Percentiles rank a stretch among this genome's conserved stretches.
These are phyloP conservation scores for Colletotrichum viniferum DNA, from an alignment of 2,329 filamentous ascomycete species.

Conservation along the genomic window DNA sequence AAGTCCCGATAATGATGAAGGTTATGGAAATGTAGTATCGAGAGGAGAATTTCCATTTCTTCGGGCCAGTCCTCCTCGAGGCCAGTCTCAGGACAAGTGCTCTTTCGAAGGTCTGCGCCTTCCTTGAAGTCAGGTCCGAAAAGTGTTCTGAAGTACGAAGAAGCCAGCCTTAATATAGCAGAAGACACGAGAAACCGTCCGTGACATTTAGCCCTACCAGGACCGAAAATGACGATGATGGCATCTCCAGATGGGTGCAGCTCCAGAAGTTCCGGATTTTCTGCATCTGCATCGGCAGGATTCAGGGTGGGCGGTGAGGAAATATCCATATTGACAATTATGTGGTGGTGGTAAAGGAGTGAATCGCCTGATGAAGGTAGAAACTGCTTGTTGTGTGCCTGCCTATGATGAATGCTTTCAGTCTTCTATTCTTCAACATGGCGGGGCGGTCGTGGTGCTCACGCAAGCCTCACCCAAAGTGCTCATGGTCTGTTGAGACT, in stretches of 20 bases:
- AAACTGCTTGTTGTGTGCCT: neutral
- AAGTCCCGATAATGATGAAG: neutral
- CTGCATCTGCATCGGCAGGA: neutral
- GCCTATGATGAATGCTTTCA: neutral
- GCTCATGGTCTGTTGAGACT: neutral
- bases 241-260: neutral
- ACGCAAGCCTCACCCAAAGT: neutral
- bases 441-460: no score
- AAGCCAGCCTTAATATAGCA: neutral
- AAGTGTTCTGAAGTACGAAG: neutral
- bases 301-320: neutral
- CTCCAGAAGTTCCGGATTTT: neutral
- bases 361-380: fast-evolving
- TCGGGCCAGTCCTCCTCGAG: neutral
- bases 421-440: neutral
- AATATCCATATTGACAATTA: neutral
- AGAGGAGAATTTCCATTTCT: neutral
- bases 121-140: neutral
- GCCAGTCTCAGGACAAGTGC: neutral
- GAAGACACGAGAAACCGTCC: neutral
- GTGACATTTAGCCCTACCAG: no score
- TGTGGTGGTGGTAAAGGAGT: neutral
- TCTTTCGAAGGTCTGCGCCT: neutral
- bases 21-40: neutral
- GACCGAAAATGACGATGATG: neutral